Percentiles rank a stretch among this genome's conserved stretches.
These are phyloP conservation scores for Phaseolus coccineus DNA, from an alignment of 331 rosid species.

Conservation along the genomic window DNA sequence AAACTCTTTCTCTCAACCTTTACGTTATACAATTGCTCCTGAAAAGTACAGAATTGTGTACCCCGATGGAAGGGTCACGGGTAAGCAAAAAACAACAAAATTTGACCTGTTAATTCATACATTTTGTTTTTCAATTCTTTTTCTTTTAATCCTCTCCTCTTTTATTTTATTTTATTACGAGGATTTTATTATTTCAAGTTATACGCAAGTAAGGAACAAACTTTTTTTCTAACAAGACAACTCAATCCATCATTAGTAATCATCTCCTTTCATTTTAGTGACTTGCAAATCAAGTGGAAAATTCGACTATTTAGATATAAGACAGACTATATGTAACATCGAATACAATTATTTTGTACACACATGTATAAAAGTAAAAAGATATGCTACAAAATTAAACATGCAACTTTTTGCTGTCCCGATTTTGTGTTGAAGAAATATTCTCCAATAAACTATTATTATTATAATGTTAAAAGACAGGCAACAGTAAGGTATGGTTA, in stretches of 20 bases:
- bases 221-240: constrained; percentile 19
- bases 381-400: background rate
- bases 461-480: background rate
- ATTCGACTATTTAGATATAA: background rate
- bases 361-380: background rate
- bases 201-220: background rate
- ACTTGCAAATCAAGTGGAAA: background rate
- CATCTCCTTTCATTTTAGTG: background rate
- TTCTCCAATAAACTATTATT: background rate
- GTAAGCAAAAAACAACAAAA: background rate
- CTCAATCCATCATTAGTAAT: background rate
- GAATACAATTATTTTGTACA: background rate
- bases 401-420: background rate
- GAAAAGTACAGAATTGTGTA: constrained; percentile 6
- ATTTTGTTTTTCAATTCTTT: background rate
- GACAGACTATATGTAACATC: background rate
- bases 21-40: background rate
- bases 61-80: constrained; percentile 12
- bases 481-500: constrained; percentile 11
- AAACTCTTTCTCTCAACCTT: background rate
- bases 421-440: background rate
- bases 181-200: background rate
- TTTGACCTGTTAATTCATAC: background rate
- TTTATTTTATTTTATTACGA: background rate
- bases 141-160: background rate